Percentiles rank a stretch among this genome's conserved stretches.
These are phyloP conservation scores for Canna indica DNA, from an alignment of 176 grass and related monocot species.

Conservation along the genomic window DNA sequence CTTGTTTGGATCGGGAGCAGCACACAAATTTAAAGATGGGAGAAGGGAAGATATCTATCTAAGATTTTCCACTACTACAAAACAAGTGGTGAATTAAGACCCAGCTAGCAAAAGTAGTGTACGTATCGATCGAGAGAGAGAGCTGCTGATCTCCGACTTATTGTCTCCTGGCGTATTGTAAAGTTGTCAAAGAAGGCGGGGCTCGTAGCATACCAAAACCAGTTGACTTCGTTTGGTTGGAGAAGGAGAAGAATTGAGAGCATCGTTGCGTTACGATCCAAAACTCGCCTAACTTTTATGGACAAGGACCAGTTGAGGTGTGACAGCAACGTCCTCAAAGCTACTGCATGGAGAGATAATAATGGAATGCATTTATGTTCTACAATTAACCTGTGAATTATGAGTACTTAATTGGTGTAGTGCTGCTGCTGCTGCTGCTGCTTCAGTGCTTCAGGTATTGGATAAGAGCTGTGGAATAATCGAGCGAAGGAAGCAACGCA, in stretches of 20 bases:
- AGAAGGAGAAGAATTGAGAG: neutral
- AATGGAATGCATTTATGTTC: neutral
- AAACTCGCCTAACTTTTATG: neutral
- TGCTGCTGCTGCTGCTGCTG: neutral
- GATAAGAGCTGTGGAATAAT: neutral
- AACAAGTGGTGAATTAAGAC: neutral
- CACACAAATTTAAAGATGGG: neutral
- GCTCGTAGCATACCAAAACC: too few relatives aligned
- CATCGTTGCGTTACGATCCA: neutral
- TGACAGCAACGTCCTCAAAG: too few relatives aligned
- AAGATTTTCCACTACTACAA: neutral
- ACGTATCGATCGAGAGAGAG: too few relatives aligned
- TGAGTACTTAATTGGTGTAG: too few relatives aligned
- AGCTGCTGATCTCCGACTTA: too few relatives aligned
- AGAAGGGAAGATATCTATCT: neutral
- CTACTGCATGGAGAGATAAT: neutral
- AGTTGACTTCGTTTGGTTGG: neutral
- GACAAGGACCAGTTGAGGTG: neutral
- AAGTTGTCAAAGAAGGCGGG: neutral
- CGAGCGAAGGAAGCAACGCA: neutral
- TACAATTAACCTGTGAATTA: too few relatives aligned
- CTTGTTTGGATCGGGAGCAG: neutral
- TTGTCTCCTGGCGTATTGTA: too few relatives aligned
- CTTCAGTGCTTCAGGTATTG: neutral
- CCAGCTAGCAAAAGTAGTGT: too few relatives aligned